Percentiles rank a stretch among this genome's conserved stretches.
These are phyloP conservation scores for Kodamaea neixiangensis DNA, from an alignment of 805 yeast species.

Conservation along the genomic window DNA sequence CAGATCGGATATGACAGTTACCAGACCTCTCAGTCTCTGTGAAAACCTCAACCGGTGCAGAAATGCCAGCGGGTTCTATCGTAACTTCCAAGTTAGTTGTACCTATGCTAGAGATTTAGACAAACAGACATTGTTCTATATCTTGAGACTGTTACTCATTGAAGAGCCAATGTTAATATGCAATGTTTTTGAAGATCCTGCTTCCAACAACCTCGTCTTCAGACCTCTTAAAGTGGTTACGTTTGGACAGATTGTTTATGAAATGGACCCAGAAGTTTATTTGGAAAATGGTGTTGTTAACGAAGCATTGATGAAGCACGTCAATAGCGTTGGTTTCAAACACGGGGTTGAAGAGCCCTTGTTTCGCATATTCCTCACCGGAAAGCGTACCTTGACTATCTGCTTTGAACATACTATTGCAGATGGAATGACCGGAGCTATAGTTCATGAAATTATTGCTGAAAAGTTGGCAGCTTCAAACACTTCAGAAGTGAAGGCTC, in stretches of 20 bases:
- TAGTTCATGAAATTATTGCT: conserved; percentile 36
- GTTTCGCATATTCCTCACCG: conserved; percentile 29
- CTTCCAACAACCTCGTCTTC: conserved; percentile 16
- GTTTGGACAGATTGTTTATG: conserved; percentile 28
- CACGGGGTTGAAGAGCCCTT: conserved; percentile 28
- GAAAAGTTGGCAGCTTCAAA: conserved; percentile 22
- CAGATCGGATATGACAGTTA: background rate
- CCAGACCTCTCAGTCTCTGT: conserved; percentile 28
- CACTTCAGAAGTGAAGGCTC: background rate
- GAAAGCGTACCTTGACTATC: conserved; percentile 21
- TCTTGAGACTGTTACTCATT: conserved; percentile 32
- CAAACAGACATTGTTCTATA: conserved; percentile 21
- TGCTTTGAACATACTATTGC: conserved; percentile 38
- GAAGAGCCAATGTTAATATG: conserved; percentile 38
- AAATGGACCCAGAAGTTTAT: conserved; percentile 12
- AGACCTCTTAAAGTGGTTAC: conserved; percentile 24
- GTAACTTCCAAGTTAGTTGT: conserved; percentile 35
- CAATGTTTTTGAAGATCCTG: conserved; percentile 26
- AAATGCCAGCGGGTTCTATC: conserved; percentile 27
- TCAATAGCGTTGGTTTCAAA: conserved; percentile 21
- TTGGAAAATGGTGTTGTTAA: conserved; percentile 21
- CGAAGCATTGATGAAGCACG: conserved; percentile 30
- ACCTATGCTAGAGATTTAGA: conserved; percentile 26
- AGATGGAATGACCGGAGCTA: conserved; percentile 39
- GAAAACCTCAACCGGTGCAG: conserved; percentile 40